Evolutionary conservation across 2,329 filamentous ascomycete genomes (phyloP).

Genomic region (Aspergillus hortae): DNA sequence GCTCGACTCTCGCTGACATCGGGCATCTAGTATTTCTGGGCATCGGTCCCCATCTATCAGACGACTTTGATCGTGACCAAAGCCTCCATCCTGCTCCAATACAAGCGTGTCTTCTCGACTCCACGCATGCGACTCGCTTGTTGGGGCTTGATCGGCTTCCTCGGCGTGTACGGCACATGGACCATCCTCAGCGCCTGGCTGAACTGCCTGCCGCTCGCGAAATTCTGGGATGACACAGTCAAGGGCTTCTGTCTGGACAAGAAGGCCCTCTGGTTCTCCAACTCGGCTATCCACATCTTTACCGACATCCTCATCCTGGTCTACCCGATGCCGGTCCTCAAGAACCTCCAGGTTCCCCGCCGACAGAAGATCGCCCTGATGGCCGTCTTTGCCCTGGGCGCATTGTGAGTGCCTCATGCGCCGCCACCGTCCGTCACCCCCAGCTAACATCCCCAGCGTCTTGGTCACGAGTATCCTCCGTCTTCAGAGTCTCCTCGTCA

Average conservation of each 20-base stretch:
- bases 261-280: slow-evolving; percentile 42
- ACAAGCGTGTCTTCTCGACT: slow-evolving; percentile 32
- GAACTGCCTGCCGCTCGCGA: slow-evolving; percentile 27
- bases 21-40: slow-evolving; percentile 27
- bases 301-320: slow-evolving; percentile 42
- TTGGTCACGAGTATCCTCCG: slow-evolving; percentile 40
- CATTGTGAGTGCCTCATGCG: slow-evolving; percentile 32
- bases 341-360: slow-evolving; percentile 36
- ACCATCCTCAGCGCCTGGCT: slow-evolving; percentile 29
- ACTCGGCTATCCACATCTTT: slow-evolving; percentile 40
- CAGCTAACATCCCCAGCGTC: slow-evolving; percentile 22
- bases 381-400: slow-evolving; percentile 40
- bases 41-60: slow-evolving; percentile 32
- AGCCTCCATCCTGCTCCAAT: slow-evolving; percentile 34
- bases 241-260: slow-evolving; percentile 36
- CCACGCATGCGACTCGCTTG: slow-evolving; percentile 30
- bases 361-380: slow-evolving; percentile 40
- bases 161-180: slow-evolving; percentile 31
- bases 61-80: slow-evolving; percentile 32
- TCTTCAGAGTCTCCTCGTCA: slow-evolving; percentile 25
- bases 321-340: slow-evolving; percentile 42
- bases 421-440: neutral
- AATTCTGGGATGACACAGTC: slow-evolving; percentile 25
- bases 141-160: slow-evolving; percentile 30
- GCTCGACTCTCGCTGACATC: neutral